phyloP scores from a whole-genome alignment of 768 basidiomycete species.

The Rhizopogon rudus region DNA sequence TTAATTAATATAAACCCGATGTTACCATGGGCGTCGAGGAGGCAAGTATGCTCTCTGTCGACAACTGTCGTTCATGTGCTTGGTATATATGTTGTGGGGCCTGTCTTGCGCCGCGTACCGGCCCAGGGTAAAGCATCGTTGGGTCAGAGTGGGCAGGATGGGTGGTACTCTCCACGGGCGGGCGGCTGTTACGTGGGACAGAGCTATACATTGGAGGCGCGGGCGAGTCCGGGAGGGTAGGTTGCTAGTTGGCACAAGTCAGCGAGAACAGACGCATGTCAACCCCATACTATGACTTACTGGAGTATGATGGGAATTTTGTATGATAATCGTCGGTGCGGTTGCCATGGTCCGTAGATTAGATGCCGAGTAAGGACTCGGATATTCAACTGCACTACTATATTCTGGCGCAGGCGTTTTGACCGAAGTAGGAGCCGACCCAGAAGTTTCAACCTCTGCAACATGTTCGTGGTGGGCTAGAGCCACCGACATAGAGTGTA shows the following conservation, averaged over 20 bases:
- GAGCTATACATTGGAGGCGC: slow-evolving; percentile 4
- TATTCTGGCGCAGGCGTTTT: slow-evolving; percentile 3
- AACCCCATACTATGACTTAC: background rate
- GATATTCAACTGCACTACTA: background rate
- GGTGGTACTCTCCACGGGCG: slow-evolving; percentile 21
- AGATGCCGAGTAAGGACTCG: background rate
- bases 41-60: slow-evolving; percentile 20
- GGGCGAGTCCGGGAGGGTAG: background rate
- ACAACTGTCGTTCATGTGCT: slow-evolving; percentile 18
- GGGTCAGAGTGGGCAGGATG: slow-evolving; percentile 19
- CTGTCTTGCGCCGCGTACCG: slow-evolving; percentile 33
- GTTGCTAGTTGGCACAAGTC: background rate
- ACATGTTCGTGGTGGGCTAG: background rate
- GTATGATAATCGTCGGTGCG: background rate
- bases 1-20: slow-evolving; percentile 14
- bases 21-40: slow-evolving; percentile 21
- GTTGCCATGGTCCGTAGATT: background rate
- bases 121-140: slow-evolving; percentile 30
- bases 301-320: background rate
- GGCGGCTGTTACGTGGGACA: background rate
- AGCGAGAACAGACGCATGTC: background rate
- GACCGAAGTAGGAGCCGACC: background rate
- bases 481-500: slow-evolving; percentile 10
- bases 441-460: background rate
- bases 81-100: slow-evolving; percentile 8